Evolutionary conservation across 2,329 filamentous ascomycete genomes (phyloP).

Genomic region (Truncatella angustata): DNA sequence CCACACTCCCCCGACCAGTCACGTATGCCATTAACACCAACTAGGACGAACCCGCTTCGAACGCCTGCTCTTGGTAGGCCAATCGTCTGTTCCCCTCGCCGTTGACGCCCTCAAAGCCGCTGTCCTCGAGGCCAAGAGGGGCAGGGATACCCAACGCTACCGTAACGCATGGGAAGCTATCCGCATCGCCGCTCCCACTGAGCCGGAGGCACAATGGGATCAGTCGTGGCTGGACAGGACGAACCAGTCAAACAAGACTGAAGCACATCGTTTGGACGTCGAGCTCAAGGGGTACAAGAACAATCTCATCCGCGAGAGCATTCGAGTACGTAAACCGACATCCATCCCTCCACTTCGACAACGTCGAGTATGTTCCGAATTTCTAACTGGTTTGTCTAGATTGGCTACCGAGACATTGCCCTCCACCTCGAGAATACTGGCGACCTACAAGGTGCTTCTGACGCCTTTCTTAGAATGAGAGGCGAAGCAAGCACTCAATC

Average conservation of each 20-base stretch:
- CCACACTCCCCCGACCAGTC: neutral
- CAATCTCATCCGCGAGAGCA: constrained; percentile 96
- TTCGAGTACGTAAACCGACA: constrained; percentile 75
- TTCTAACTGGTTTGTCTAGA: constrained; percentile 49
- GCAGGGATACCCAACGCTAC: constrained; percentile 73
- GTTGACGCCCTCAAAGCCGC: constrained; percentile 80
- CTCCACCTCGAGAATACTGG: constrained; percentile 79
- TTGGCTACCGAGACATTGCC: constrained; percentile 91
- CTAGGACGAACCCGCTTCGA: constrained; percentile 77
- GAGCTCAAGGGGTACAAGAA: constrained; percentile 94
- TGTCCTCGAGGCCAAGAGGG: constrained; percentile 70
- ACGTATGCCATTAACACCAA: constrained; percentile 10
- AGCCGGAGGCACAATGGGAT: constrained; percentile 67
- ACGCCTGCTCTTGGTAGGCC: constrained; percentile 79
- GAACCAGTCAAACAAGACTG: constrained; percentile 63
- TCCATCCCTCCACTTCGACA: no score
- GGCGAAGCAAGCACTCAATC: constrained; percentile 82
- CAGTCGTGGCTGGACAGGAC: constrained; percentile 71
- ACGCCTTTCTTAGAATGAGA: constrained; percentile 82
- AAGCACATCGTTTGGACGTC: constrained; percentile 74
- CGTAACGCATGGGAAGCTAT: constrained; percentile 66
- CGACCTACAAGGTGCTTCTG: constrained; percentile 68
- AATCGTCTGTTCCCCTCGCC: constrained; percentile 71
- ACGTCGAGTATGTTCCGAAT: neutral
- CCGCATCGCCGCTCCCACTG: constrained; percentile 59